Base-by-base conservation (phyloP, 140 eudicot species). In the Stevia rebaudiana region DNA sequence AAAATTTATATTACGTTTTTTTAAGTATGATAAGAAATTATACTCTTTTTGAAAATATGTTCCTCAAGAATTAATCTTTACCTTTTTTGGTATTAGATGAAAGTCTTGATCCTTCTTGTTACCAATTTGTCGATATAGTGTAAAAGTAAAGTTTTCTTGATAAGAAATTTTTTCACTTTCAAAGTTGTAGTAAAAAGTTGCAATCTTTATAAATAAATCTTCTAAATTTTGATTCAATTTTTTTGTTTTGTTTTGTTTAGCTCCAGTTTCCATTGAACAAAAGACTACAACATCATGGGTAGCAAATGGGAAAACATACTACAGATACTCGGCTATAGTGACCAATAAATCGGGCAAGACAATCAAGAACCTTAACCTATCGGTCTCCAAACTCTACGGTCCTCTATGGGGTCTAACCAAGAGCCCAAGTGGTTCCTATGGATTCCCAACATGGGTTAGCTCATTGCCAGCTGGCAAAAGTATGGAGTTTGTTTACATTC, bases 401-500 rank as follows among this genome's bases (percentile, higher is more conserved):
- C 95, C 96, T 39, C 21, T 92, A 8, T 92, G 98, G 98, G 98
- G 98, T 56, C 90, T 85, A 9, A 75, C 88, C 63, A 78, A 86
- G 70, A 80, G 59, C 12, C n/a, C 37, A 58, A 81, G 86, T 2
- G 77, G 88, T 30, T 76, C 91, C 5, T 89, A 86, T 44, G 65
- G 69, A 43, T 77, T 85, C 74, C 97, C 97, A 22, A 58, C 84
- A 49, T 85, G 97, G 97, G 39, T 76, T 61, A 77, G 78, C 63
- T 74, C 91, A 31, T 79, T 89, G 67, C 72, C 83, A 11, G 81
- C 97, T 19, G 95, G 86, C 16, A 83, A 85, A 70, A 86, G 83
- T 73, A 71, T 86, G 17, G 95, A 83, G 76, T 89, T 89, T 75
- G 91, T 86, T 4, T 89, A 89, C 58, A 77, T 89, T 35, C 97